Evolutionary conservation across 805 yeast genomes (phyloP).

Genomic region (Ogataea populi-albae): DNA sequence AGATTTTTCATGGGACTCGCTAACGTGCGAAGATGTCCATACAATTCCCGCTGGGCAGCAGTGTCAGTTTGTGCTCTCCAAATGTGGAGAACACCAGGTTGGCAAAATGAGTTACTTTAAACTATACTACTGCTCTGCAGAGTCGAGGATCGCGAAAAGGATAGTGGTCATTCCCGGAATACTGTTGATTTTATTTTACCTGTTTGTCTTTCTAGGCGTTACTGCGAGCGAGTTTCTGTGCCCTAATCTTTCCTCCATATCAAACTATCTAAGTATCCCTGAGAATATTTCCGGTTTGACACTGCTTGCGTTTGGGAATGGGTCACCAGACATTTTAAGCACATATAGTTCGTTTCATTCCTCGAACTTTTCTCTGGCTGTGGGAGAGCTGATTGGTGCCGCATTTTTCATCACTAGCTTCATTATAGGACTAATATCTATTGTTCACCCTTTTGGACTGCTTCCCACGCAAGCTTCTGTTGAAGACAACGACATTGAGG

Average conservation of each 20-base stretch:
- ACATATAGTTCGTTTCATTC: conserved; percentile 77
- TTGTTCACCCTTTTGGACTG: conserved; percentile 63
- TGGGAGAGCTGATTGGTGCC: conserved; percentile 91
- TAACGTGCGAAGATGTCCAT: conserved; percentile 23
- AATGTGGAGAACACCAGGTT: conserved; percentile 27
- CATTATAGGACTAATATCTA: conserved; percentile 75
- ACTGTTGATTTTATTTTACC: conserved; percentile 26
- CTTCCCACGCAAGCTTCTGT: conserved; percentile 11
- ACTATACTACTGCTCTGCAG: conserved; percentile 30
- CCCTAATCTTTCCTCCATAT: conserved; percentile 73
- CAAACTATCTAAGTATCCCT: conserved; percentile 61
- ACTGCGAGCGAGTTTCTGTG: conserved; percentile 83
- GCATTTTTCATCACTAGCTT: conserved; percentile 78
- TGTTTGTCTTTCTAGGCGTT: conserved; percentile 68
- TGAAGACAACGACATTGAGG: conserved; percentile 9
- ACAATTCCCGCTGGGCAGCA: conserved; percentile 23
- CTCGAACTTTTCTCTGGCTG: conserved; percentile 69
- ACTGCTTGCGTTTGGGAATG: conserved; percentile 86
- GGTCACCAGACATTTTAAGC: conserved; percentile 84
- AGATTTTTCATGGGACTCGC: too few species aligned
- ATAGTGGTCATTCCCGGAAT: conserved; percentile 24
- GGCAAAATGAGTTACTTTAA: conserved; percentile 30
- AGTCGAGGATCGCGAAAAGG: conserved; percentile 10
- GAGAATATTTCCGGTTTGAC: conserved; percentile 88
- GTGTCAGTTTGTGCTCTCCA: conserved; percentile 27